Evolutionary conservation across 371 early-diverging fungal species (phyloP), one percentile per base, ranked within the genome.

Genomic region (Blastocladiella emersonii): DNA sequence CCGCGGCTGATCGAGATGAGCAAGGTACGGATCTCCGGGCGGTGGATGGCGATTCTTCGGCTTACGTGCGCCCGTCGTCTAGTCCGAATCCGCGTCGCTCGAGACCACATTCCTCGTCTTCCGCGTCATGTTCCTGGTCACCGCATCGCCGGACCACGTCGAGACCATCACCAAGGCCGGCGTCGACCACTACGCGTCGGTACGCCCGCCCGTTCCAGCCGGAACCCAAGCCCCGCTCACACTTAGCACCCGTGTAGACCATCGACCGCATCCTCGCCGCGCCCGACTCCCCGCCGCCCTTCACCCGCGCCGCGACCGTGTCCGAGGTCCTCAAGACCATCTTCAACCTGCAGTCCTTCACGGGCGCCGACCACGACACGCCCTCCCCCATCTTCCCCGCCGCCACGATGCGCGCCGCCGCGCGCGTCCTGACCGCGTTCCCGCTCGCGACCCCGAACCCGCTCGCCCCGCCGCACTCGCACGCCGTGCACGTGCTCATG

Each of bases 391-490:
- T 57, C n/a, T 57, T 35, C 23, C 10, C n/a, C 25, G n/a, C 8
- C 6, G 48, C 48, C n/a, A 48, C 48, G 23, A 19, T 48, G n/a
- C 5, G 1, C 48, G n/a, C 19, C n/a, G 48, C 23, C 6, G 48
- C 48, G 10, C 48, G 48, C 48, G 25, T 57, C 6, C 27, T 57
- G 10, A 0, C 35, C 10, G 36, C 19, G 10, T 12, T 61, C 21
- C 57, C 61, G 1, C 19, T 25, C 1, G 21, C 43, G 10, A 8
- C 61, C 0, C 21, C 43, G 34, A 23, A 10, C n/a, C 61, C 61
- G 19, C 17, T 61, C 23, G 7, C 61, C 30, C 61, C 61, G 17
- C 61, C 61, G 7, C 61, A 61, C 37, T 61, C 62, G 27, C 62
- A 62, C 34, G 62, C 62, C 12, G 32, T 62, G 2, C 44, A 62